phyloP scores from a whole-genome alignment of 805 yeast genomes.

The Suhomyces sp. region DNA sequence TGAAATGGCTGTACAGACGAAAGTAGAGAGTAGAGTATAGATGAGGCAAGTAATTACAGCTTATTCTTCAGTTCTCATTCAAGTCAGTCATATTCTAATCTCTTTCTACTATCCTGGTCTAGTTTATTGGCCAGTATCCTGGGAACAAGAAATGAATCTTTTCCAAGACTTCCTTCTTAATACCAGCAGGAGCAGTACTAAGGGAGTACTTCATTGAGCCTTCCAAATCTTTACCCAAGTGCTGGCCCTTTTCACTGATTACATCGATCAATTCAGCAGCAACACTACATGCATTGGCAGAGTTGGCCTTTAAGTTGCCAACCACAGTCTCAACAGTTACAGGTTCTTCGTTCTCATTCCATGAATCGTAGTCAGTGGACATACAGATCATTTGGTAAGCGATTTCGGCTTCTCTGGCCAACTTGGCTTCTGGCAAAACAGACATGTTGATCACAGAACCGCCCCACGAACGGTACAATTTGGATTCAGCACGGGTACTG shows the following conservation, averaged over 20 bases:
- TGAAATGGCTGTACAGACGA: no score
- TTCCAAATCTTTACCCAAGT: constrained; percentile 63
- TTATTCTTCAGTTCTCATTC: not conserved
- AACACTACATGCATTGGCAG: constrained; percentile 77
- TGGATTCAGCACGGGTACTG: constrained; percentile 94
- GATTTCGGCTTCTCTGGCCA: constrained; percentile 96
- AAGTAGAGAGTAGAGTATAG: no score
- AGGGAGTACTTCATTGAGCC: constrained; percentile 82
- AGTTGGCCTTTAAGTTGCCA: constrained; percentile 82
- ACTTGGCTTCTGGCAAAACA: constrained; percentile 93
- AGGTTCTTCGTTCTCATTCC: constrained; percentile 94
- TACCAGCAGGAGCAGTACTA: constrained; percentile 71
- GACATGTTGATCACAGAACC: constrained; percentile 97
- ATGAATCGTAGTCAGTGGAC: constrained; percentile 98
- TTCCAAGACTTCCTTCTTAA: constrained; percentile 66
- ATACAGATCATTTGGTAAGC: constrained; percentile 97
- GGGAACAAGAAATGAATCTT: constrained; percentile 89
- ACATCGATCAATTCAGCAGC: constrained; percentile 67
- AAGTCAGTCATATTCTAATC: not conserved
- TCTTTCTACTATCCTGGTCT: not conserved
- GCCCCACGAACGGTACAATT: constrained; percentile 80
- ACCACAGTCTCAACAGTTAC: constrained; percentile 98
- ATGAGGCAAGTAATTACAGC: no score
- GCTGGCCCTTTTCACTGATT: constrained; percentile 55
- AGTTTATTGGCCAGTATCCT: constrained; percentile 67